Conservation (phyloP, 2,329 filamentous ascomycete species). For the Fusarium sp. region DNA sequence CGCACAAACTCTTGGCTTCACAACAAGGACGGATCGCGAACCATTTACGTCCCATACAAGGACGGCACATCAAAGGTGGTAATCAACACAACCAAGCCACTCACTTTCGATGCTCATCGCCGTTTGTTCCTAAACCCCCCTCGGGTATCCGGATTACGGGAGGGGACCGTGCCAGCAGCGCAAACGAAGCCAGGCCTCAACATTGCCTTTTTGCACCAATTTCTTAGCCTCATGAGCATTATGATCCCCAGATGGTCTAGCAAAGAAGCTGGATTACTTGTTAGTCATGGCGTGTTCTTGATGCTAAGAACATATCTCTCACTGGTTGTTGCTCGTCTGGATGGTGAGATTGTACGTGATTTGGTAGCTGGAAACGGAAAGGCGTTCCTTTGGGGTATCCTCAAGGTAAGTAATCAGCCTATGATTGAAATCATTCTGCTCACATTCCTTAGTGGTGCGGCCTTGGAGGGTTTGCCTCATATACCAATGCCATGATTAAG, state of each 20-base stretch:
- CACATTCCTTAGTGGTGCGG: slow-evolving; percentile 78
- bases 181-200: slow-evolving; percentile 96
- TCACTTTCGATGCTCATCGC: slow-evolving; percentile 96
- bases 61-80: slow-evolving; percentile 89
- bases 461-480: slow-evolving; percentile 91
- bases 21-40: slow-evolving; percentile 94
- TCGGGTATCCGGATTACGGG: slow-evolving; percentile 79
- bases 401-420: slow-evolving; percentile 68
- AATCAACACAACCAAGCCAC: slow-evolving; percentile 88
- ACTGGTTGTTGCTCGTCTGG: slow-evolving; percentile 88
- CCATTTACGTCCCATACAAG: slow-evolving; percentile 95
- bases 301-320: slow-evolving; percentile 95
- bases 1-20: slow-evolving; percentile 92
- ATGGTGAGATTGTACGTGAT: slow-evolving; percentile 96
- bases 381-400: slow-evolving; percentile 86
- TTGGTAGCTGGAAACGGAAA: slow-evolving; percentile 94
- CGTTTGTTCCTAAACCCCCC: slow-evolving; percentile 93
- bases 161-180: slow-evolving; percentile 82
- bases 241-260: slow-evolving; percentile 97
- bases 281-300: slow-evolving; percentile 90
- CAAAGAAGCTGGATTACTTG: slow-evolving; percentile 90
- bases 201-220: slow-evolving; percentile 95
- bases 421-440: neutral
- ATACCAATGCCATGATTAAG: slow-evolving; percentile 99
- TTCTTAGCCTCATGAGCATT: slow-evolving; percentile 94